Evolutionary conservation across 2,329 filamentous ascomycete genomes (phyloP), one percentile per base, ranked within the genome.

Genomic region (Basipetospora chlamydospora): DNA sequence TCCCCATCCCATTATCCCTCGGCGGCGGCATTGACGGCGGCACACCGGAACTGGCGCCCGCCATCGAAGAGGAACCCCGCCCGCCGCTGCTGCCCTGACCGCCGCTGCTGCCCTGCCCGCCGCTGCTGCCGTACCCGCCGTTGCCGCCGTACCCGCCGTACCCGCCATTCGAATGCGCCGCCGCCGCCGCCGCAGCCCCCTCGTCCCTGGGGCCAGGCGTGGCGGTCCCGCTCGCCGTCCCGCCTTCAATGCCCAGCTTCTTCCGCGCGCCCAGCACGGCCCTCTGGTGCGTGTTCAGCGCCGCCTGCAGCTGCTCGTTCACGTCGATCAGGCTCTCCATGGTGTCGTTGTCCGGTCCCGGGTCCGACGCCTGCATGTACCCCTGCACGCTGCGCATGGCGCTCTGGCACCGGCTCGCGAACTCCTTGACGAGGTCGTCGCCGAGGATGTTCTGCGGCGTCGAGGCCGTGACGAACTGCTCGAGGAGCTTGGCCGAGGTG

Each of bases 271-370:
- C 67, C n/a, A 79, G 58, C 28, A 92, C 63, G 8, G 85, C 80
- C 38, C 86, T 76, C 56, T 93, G 84, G 55, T 95, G 84, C 51
- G 85, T 77, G 44, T 77, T 90, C 28, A 88, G 66, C 0, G 87
- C 79, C 30, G 82, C 73, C 42, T 84, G 82, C 21, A 98, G 66
- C 52, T 88, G 81, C 56, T 96, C 90, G 53, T 93, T 94, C 11
- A 85, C 90, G 56, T 95, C 86, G 49, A 98, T 94, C 42, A 98
- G 63, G 11, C 77, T 87, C 52, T 90, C 77, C 71, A 96, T 85
- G 1, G 88, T 96, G 46, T 94, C 80, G 49, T 94, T 88, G 55
- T 96, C 90, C 0, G 88, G 87, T 1, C 73, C 54, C 0, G 88
- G 87, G 51, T 84, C 72, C 39, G 80, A 77, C 32, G 77, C 73